Percentiles rank a stretch among this genome's conserved stretches.
Conservation (phyloP, 2,329 filamentous ascomycete genomes). For the Ceratocystis alfenasii region DNA sequence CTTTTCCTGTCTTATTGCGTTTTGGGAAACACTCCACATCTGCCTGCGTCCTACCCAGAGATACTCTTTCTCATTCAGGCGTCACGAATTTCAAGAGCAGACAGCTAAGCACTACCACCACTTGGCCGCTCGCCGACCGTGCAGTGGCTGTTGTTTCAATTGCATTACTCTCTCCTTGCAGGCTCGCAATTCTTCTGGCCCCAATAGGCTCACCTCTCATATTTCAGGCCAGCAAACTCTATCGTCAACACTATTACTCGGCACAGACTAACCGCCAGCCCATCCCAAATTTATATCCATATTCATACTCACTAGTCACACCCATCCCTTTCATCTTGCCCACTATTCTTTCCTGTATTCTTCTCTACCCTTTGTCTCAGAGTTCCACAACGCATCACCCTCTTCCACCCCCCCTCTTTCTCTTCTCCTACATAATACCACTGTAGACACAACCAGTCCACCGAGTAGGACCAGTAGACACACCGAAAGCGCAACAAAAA, state of each 20-base stretch:
- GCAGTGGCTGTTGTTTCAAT: not conserved
- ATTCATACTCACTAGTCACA: too few species aligned
- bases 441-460: not conserved
- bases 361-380: not conserved
- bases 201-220: too few species aligned
- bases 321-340: not conserved
- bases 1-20: not conserved
- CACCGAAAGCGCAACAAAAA: not conserved
- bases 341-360: not conserved
- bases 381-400: conserved; percentile 1
- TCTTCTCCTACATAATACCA: not conserved
- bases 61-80: not conserved
- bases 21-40: not conserved
- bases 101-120: not conserved
- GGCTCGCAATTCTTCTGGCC: not conserved
- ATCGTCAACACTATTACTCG: not conserved
- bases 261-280: not conserved
- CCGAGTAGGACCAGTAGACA: not conserved
- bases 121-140: not conserved
- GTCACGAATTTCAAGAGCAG: not conserved
- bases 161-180: not conserved
- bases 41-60: not conserved
- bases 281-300: not conserved
- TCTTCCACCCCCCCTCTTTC: not conserved
- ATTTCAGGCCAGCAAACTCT: not conserved